Conservation (phyloP, 306 rosid genomes). For the Pterocarpus santalinus region DNA sequence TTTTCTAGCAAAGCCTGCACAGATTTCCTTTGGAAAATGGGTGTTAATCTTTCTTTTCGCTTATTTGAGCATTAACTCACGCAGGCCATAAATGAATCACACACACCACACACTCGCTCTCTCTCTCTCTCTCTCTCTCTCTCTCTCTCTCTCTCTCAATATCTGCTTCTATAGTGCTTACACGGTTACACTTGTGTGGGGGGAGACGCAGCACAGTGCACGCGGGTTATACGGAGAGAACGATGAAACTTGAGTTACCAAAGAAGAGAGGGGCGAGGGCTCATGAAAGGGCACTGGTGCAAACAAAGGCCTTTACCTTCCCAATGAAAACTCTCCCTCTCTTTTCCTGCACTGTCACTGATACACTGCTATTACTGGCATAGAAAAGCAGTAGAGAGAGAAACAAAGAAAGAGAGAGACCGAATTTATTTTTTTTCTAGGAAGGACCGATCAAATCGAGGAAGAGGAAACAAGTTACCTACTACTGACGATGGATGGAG, state of each 20-base stretch:
- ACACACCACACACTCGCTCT: too few species aligned
- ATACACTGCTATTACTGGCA: constrained; percentile 79
- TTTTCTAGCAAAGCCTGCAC: constrained; percentile 57
- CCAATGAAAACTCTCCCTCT: constrained; percentile 89
- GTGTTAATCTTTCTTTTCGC: constrained; percentile 36
- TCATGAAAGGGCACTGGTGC: constrained; percentile 39
- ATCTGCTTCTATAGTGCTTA: too few species aligned
- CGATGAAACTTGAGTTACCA: constrained; percentile 8
- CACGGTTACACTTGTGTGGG: background rate
- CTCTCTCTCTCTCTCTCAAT: too few species aligned
- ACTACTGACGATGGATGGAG: constrained; percentile 44
- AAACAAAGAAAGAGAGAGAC: background rate
- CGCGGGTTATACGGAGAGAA: constrained; percentile 43
- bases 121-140: too few species aligned
- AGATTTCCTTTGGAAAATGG: constrained; percentile 54
- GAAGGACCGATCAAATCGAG: constrained; percentile 86
- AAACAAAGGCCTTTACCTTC: constrained; percentile 78
- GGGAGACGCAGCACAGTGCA: constrained; percentile 26
- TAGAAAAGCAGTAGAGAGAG: constrained; percentile 48
- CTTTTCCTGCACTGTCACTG: constrained; percentile 81
- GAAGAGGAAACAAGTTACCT: constrained; percentile 66
- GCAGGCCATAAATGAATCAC: background rate
- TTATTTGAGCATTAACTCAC: constrained; percentile 37
- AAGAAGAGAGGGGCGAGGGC: constrained; percentile 39
- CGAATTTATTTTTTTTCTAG: background rate